Evolutionary conservation across 768 basidiomycete genomes (phyloP).

Genomic region (Mycena leptocephala): DNA sequence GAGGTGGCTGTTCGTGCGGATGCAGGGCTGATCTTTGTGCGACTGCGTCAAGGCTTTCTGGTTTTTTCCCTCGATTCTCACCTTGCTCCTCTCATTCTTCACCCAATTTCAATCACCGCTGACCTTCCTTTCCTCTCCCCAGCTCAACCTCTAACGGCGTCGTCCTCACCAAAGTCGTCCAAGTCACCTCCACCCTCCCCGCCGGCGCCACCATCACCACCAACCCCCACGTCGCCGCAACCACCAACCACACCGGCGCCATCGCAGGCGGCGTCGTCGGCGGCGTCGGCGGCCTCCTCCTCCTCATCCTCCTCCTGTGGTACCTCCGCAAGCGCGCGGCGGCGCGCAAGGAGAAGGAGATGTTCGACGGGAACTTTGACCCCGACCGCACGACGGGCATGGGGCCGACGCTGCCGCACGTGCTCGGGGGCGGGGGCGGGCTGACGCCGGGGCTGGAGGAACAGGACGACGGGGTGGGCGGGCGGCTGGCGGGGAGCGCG

Average conservation of each 20-base stretch:
- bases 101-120: not conserved
- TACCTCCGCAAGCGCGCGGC: slow-evolving; percentile 46
- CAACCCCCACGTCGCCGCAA: not conserved
- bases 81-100: not conserved
- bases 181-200: slow-evolving; percentile 44
- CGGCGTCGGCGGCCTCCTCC: slow-evolving; percentile 51
- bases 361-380: slow-evolving; percentile 61
- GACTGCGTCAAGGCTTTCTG: not conserved
- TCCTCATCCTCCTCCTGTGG: slow-evolving; percentile 44
- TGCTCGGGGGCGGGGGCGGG: slow-evolving; percentile 15
- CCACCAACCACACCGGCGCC: slow-evolving; percentile 50
- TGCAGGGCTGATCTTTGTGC: too few species aligned
- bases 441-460: slow-evolving; percentile 1
- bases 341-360: slow-evolving; percentile 37
- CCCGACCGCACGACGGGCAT: slow-evolving; percentile 48
- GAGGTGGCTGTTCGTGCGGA: too few species aligned
- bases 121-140: not conserved
- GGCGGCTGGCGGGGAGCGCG: slow-evolving; percentile 46
- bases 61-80: not conserved
- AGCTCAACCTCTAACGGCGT: slow-evolving; percentile 46
- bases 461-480: slow-evolving; percentile 56
- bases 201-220: slow-evolving; percentile 42
- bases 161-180: slow-evolving; percentile 44
- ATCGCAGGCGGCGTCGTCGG: slow-evolving; percentile 72
- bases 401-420: slow-evolving; percentile 32